These are phyloP conservation scores for Clavispora santaluciae DNA, from an alignment of 805 yeast genomes.

Conservation along the genomic window DNA sequence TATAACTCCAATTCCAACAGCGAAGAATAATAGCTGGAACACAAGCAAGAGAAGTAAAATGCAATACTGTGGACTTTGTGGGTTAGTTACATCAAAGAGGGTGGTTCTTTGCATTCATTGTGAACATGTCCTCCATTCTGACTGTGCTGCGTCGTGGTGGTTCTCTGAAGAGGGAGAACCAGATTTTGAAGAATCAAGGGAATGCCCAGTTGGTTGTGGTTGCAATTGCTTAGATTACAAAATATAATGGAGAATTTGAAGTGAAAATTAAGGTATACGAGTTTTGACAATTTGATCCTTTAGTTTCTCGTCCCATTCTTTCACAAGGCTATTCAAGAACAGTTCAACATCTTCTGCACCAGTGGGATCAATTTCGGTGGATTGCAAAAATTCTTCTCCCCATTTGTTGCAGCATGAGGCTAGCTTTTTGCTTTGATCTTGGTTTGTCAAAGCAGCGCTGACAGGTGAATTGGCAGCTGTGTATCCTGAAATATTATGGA, in stretches of 20 bases:
- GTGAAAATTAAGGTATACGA: slow-evolving; percentile 17
- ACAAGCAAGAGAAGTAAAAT: slow-evolving; percentile 18
- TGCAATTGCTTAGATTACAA: slow-evolving; percentile 10
- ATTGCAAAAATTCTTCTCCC: slow-evolving; percentile 63
- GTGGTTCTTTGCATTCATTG: slow-evolving; percentile 68
- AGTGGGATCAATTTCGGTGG: slow-evolving; percentile 52
- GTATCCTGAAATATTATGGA: slow-evolving; percentile 87
- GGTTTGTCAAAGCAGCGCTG: slow-evolving; percentile 44
- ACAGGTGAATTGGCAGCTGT: slow-evolving; percentile 86
- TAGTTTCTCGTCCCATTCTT: slow-evolving; percentile 71
- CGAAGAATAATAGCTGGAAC: slow-evolving; percentile 29
- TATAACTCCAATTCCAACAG: slow-evolving; percentile 20
- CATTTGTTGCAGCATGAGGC: slow-evolving; percentile 68
- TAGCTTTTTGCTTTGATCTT: slow-evolving; percentile 47
- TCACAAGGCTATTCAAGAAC: slow-evolving; percentile 52
- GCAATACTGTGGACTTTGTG: slow-evolving; percentile 63
- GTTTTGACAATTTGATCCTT: slow-evolving; percentile 67
- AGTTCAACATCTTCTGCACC: slow-evolving; percentile 65
- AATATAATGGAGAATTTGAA: background rate
- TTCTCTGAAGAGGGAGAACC: slow-evolving; percentile 1
- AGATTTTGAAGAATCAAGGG: slow-evolving; percentile 2
- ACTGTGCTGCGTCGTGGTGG: slow-evolving; percentile 67
- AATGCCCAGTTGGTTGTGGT: slow-evolving; percentile 18
- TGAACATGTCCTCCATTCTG: slow-evolving; percentile 72
- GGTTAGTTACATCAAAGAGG: slow-evolving; percentile 52